These are phyloP conservation scores for Lentinula guzmanii DNA, from an alignment of 768 basidiomycete genomes.

Conservation along the genomic window DNA sequence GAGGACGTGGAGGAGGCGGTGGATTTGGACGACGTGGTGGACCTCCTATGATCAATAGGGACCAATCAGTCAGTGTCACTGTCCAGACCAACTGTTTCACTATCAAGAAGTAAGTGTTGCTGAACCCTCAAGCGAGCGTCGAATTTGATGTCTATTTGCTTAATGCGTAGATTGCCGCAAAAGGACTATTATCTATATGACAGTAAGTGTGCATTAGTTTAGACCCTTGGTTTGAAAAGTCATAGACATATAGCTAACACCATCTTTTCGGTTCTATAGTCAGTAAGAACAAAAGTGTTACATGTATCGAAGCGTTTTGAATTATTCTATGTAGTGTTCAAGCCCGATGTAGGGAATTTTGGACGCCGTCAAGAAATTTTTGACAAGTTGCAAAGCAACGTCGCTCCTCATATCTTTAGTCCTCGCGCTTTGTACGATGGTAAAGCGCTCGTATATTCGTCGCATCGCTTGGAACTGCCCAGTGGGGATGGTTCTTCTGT, in stretches of 20 bases:
- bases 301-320: background rate
- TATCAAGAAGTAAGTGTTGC: slow-evolving; percentile 15
- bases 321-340: slow-evolving; percentile 10
- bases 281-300: background rate
- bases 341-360: slow-evolving; percentile 16
- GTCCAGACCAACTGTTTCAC: slow-evolving; percentile 24
- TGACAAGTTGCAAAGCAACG: slow-evolving; percentile 30
- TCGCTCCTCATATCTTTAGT: slow-evolving; percentile 27
- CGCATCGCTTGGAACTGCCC: slow-evolving; percentile 20
- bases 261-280: background rate
- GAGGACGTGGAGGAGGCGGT: background rate
- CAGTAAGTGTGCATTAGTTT: slow-evolving; percentile 11
- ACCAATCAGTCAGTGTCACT: slow-evolving; percentile 7
- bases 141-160: background rate
- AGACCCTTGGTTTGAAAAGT: background rate
- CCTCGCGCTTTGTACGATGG: slow-evolving; percentile 44
- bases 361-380: slow-evolving; percentile 25
- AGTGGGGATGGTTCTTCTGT: slow-evolving; percentile 17
- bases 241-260: background rate
- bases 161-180: slow-evolving; percentile 17
- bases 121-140: background rate
- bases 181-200: slow-evolving; percentile 24
- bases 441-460: slow-evolving; percentile 33
- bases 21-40: background rate
- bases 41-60: background rate